Conservation (phyloP, 2,329 filamentous ascomycete genomes). For the Colletotrichum sublineola region DNA sequence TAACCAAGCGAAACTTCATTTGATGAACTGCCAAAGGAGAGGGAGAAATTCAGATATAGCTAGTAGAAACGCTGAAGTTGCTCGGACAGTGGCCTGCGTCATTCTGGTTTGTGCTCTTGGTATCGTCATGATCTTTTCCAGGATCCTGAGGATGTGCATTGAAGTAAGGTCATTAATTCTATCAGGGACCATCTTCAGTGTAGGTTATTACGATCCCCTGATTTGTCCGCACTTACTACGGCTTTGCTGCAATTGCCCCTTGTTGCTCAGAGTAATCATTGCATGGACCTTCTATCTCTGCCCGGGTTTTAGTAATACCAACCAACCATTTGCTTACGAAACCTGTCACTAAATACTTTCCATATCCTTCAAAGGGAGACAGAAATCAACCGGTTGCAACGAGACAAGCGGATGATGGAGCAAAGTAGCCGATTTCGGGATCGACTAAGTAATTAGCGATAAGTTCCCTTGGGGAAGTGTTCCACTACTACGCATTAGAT, state of each 20-base stretch:
- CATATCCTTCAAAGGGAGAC: not conserved
- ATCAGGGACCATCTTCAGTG: not conserved
- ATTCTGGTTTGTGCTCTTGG: too few species aligned
- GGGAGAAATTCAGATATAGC: not conserved
- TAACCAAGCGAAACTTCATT: not conserved
- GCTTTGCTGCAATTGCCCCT: not conserved
- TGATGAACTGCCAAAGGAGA: not conserved
- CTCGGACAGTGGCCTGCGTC: not conserved
- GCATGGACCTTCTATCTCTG: not conserved
- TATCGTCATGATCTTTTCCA: not conserved
- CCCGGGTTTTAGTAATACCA: not conserved
- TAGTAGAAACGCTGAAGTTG: not conserved
- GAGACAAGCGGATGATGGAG: not conserved
- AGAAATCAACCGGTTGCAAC: not conserved
- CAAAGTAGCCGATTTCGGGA: not conserved
- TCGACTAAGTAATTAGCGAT: not conserved
- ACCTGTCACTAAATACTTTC: not conserved
- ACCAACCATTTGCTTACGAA: not conserved
- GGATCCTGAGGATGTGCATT: not conserved
- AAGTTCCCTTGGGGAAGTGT: not conserved
- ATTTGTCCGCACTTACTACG: not conserved
- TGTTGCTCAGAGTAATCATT: not conserved
- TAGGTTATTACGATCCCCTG: not conserved
- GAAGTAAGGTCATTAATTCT: not conserved
- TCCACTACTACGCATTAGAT: not conserved